Percentiles rank a stretch among this genome's conserved stretches.
Conservation (phyloP, 257 asterid species). For the Paulownia fortunei region DNA sequence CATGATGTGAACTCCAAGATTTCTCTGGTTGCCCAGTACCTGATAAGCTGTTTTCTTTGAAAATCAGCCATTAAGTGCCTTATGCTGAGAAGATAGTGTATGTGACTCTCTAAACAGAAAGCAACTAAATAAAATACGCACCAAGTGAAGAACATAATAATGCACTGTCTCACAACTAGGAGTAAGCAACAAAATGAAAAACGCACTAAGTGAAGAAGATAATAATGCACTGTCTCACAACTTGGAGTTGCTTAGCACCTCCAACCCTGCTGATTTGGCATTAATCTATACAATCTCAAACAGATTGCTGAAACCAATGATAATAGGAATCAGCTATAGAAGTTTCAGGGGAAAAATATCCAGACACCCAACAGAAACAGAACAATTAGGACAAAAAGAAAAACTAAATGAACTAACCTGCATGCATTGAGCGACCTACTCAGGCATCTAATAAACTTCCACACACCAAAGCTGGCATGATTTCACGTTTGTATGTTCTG, state of each 20-base stretch:
- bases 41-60: background rate
- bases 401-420: conserved; percentile 52
- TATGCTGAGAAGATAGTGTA: background rate
- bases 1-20: background rate
- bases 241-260: conserved; percentile 6
- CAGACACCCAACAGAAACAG: background rate
- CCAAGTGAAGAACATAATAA: too few species aligned
- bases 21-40: background rate
- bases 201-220: background rate
- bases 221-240: background rate
- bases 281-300: background rate
- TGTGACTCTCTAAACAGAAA: background rate
- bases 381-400: background rate
- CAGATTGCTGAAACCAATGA: background rate
- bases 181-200: too few species aligned
- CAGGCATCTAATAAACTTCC: conserved; percentile 35
- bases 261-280: background rate
- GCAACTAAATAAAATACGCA: background rate
- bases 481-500: conserved; percentile 32
- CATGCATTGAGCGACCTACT: conserved; percentile 37
- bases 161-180: too few species aligned
- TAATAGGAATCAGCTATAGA: background rate
- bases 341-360: background rate
- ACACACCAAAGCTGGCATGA: conserved; percentile 38
- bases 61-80: background rate